phyloP scores from a whole-genome alignment of 2,329 filamentous ascomycete genomes.

The Purpureocillium lavendulum region DNA sequence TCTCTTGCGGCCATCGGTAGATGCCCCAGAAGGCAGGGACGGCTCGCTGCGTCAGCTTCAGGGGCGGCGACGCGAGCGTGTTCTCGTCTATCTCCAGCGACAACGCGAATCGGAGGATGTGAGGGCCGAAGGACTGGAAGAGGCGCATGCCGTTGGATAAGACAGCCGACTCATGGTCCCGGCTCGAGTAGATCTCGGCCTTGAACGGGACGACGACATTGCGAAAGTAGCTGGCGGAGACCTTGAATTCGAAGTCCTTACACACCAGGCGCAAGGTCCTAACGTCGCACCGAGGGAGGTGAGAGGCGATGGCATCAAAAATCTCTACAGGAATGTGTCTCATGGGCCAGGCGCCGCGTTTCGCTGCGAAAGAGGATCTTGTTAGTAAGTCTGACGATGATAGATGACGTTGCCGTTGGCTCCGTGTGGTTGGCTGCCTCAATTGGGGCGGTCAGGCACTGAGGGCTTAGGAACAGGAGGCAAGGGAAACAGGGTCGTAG shows the following conservation, averaged over 20 bases:
- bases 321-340: conserved; percentile 49
- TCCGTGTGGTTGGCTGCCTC: no score
- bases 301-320: conserved; percentile 45
- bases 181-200: conserved; percentile 47
- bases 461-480: no score
- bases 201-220: conserved; percentile 60
- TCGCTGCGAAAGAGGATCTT: no score
- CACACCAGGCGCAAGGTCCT: conserved; percentile 54
- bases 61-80: conserved; percentile 38
- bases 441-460: no score
- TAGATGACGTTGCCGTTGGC: no score
- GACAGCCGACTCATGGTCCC: conserved; percentile 14
- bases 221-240: conserved; percentile 50
- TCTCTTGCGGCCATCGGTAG: conserved; percentile 54
- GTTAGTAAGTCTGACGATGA: no score
- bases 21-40: conserved; percentile 53
- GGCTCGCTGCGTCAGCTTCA: conserved; percentile 46
- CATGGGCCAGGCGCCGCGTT: conserved; percentile 18
- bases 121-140: conserved; percentile 50
- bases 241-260: conserved; percentile 45
- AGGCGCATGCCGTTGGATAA: conserved; percentile 47
- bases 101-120: conserved; percentile 57
- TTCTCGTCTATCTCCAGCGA: conserved; percentile 58
- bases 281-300: conserved; percentile 50
- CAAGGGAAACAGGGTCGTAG: no score